Evolutionary conservation across 768 basidiomycete genomes (phyloP).

Genomic region (Dictyophora rubrovolvata): DNA sequence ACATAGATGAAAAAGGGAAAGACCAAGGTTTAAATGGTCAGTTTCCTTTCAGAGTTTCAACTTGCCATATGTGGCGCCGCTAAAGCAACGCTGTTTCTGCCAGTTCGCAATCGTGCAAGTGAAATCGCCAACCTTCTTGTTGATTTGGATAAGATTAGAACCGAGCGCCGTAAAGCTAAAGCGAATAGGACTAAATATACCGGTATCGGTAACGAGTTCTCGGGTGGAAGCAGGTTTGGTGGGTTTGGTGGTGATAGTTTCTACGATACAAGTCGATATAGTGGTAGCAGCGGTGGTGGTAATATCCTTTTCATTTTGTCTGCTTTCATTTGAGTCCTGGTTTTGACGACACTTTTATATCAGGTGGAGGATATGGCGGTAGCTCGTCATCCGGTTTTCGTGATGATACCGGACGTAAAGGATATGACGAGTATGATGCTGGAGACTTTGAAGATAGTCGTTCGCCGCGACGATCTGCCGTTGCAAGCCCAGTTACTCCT

Average conservation of each 20-base stretch:
- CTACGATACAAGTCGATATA: slow-evolving; percentile 17
- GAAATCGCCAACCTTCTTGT: slow-evolving; percentile 87
- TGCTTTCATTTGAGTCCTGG: background rate
- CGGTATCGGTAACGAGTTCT: slow-evolving; percentile 72
- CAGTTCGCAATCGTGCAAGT: slow-evolving; percentile 89
- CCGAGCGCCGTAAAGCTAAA: slow-evolving; percentile 89
- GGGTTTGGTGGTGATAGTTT: slow-evolving; percentile 56
- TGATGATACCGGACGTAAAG: slow-evolving; percentile 43
- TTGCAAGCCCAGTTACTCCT: slow-evolving; percentile 22
- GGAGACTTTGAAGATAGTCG: slow-evolving; percentile 75
- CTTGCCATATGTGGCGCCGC: background rate
- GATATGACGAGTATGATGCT: slow-evolving; percentile 93
- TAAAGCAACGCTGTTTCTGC: background rate
- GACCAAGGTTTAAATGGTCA: slow-evolving; percentile 97
- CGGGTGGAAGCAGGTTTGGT: slow-evolving; percentile 54
- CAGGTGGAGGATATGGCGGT: slow-evolving; percentile 33
- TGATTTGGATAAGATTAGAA: slow-evolving; percentile 84
- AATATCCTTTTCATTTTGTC: slow-evolving; percentile 11
- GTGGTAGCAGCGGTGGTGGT: slow-evolving; percentile 23
- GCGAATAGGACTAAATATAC: slow-evolving; percentile 80
- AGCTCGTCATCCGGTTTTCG: slow-evolving; percentile 41
- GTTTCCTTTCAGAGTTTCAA: slow-evolving; percentile 13
- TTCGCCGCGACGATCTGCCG: slow-evolving; percentile 26
- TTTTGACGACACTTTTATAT: slow-evolving; percentile 11
- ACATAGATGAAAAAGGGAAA: slow-evolving; percentile 97